phyloP scores from a whole-genome alignment of 805 yeast species.

The Ogataea neopini region DNA sequence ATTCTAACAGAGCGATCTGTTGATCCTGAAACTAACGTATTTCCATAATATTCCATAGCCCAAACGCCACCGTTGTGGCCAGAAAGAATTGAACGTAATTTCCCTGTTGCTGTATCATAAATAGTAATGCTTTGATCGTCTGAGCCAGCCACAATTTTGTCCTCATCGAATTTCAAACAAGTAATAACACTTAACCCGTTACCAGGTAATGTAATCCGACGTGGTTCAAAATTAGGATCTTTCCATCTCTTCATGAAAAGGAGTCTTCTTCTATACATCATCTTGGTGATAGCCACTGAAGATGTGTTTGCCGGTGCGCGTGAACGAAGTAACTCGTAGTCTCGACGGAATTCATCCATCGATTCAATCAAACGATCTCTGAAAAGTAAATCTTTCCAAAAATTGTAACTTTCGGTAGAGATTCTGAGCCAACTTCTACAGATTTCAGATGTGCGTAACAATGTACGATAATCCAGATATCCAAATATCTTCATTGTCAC shows the following conservation, averaged over 20 bases:
- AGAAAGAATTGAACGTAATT: constrained; percentile 55
- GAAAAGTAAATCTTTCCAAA: constrained; percentile 71
- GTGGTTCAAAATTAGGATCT: constrained; percentile 68
- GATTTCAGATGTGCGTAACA: constrained; percentile 63
- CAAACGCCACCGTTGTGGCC: constrained; percentile 99
- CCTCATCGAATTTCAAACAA: constrained; percentile 89
- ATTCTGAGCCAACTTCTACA: constrained; percentile 68
- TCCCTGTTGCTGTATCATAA: constrained; percentile 75
- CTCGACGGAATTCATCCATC: constrained; percentile 43
- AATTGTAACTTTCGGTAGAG: constrained; percentile 55
- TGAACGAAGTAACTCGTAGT: constrained; percentile 21
- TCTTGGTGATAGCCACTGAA: constrained; percentile 19
- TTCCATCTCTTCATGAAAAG: constrained; percentile 76
- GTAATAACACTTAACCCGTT: constrained; percentile 86
- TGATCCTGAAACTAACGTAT: constrained; percentile 87
- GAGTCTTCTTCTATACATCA: constrained; percentile 59
- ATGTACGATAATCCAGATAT: constrained; percentile 61
- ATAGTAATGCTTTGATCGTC: constrained; percentile 83
- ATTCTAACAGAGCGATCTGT: constrained; percentile 93
- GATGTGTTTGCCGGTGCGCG: constrained; percentile 13
- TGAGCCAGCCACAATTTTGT: constrained; percentile 88
- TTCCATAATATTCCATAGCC: constrained; percentile 88
- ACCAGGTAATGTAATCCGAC: constrained; percentile 62
- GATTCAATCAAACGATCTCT: constrained; percentile 59
- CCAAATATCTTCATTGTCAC: constrained; percentile 64